Base-by-base conservation (phyloP, 2,329 filamentous ascomycete species). In the Pleomassaria siparia region DNA sequence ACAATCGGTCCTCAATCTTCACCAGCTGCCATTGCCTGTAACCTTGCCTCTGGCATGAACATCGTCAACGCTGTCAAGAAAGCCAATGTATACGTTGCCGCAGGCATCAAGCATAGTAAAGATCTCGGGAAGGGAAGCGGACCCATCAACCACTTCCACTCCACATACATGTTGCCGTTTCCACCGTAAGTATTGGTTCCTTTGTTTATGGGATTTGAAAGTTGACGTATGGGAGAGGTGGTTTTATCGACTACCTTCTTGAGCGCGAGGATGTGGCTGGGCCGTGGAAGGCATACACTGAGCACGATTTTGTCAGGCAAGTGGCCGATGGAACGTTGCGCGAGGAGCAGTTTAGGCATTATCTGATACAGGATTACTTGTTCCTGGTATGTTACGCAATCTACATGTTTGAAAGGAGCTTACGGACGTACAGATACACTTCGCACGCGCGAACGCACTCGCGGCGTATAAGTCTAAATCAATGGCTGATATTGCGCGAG, bases 351-450 rank as follows among this genome's bases (percentile, higher is more conserved):
- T 97, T 96, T 76, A 94, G 91, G 69, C 81, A 87, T 30, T 97
- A 96, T 66, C 82, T 97, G 46, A 80, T 94, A 9, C 92, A 97
- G 61, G 92, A 97, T 63, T 96, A 96, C 62, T 77, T 96, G 4
- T 97, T 94, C 63, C 74, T 96, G 35, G 88, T 94, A 60, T 33
- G 78, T 9, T 25, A 22, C 16, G 10, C 15, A 28, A 16, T 30
- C 11, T 32, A 24, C n/a, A 13, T 16, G 7, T 15, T 2, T 9
- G 9, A 4, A 2, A 12, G 10, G 6, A 21, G 29, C 40, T 63
- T 30, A 66, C 44, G 16, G 6, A 9, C 10, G 10, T 2, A 10
- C 25, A 91, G 86, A 80, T 88, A 39, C 91, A 96, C 63, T 97
- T 96, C 71, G 85, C 91, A 2, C 80, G 92, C 56, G 91, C 91